Percentiles rank a stretch among this genome's conserved stretches.
Evolutionary conservation across 495 filamentous ascomycete genomes (phyloP).

Genomic region (Aspergillus heteromorphus): DNA sequence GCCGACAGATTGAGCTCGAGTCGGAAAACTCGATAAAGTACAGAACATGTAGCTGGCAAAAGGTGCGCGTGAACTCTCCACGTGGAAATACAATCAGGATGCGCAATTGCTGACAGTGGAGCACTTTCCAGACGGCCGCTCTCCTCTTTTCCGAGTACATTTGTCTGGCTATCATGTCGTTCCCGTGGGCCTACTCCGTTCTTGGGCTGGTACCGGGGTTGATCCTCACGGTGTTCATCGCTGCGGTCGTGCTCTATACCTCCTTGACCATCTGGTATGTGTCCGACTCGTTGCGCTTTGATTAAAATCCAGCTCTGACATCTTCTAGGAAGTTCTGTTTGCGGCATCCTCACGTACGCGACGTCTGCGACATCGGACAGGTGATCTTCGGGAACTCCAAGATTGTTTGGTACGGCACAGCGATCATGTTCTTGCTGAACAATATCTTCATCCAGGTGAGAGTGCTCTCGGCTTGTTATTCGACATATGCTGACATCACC

Average conservation of each 20-base stretch:
- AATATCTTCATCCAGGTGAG: constrained; percentile 77
- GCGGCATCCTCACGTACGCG: constrained; percentile 77
- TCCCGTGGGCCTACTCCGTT: constrained; percentile 83
- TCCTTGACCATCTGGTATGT: constrained; percentile 72
- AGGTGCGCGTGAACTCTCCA: constrained; percentile 44
- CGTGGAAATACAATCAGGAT: not conserved
- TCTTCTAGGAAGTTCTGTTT: constrained; percentile 68
- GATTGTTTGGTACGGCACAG: constrained; percentile 78
- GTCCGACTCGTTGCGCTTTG: not conserved
- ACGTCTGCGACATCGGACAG: constrained; percentile 88
- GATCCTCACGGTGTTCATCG: constrained; percentile 73
- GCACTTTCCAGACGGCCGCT: constrained; percentile 62
- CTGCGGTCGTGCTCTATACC: constrained; percentile 72
- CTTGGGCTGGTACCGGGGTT: constrained; percentile 82
- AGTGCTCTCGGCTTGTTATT: constrained; percentile 6
- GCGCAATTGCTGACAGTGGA: not conserved
- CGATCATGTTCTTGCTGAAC: constrained; percentile 84
- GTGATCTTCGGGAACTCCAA: constrained; percentile 76
- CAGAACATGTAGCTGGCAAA: constrained; percentile 84
- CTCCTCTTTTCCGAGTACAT: constrained; percentile 90
- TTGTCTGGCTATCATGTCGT: constrained; percentile 90
- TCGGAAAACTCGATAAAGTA: constrained; percentile 79
- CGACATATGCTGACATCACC: constrained; percentile 10
- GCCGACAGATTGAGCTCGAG: constrained; percentile 73
- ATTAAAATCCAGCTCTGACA: constrained; percentile 5